A percentile compares a stretch with the other conserved stretches of the same genome.
phyloP scores from a whole-genome alignment of 2,329 filamentous ascomycete genomes.

The Elsinoe ampelina region DNA sequence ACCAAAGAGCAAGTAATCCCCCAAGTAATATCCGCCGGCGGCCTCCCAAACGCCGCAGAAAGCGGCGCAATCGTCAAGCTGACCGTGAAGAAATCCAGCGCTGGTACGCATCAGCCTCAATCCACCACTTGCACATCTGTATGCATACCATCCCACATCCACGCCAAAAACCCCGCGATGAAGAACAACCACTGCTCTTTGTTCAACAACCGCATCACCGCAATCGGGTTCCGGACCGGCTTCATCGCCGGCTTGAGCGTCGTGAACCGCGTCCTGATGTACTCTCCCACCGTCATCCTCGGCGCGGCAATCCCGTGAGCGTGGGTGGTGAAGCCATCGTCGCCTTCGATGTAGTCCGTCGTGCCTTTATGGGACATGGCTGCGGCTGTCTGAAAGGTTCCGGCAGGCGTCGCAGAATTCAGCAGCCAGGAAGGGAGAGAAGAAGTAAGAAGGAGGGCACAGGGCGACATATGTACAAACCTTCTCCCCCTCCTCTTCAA shows the following conservation, averaged over 20 bases:
- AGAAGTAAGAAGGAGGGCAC: too few species aligned
- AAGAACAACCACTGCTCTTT: slow-evolving; percentile 52
- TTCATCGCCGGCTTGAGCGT: slow-evolving; percentile 48
- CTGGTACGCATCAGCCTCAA: not conserved
- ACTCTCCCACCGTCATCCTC: slow-evolving; percentile 35
- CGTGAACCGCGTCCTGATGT: slow-evolving; percentile 44
- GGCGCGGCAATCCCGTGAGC: slow-evolving; percentile 16
- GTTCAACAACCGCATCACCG: slow-evolving; percentile 42
- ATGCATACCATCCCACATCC: slow-evolving; percentile 39
- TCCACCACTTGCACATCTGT: not conserved
- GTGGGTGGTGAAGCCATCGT: not conserved
- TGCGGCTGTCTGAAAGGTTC: not conserved
- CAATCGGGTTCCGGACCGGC: slow-evolving; percentile 45
- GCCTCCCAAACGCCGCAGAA: slow-evolving; percentile 44
- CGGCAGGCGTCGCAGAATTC: too few species aligned
- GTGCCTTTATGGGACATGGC: not conserved
- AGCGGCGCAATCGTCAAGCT: slow-evolving; percentile 47
- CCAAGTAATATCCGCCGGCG: slow-evolving; percentile 52
- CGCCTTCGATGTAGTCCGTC: not conserved
- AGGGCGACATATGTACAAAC: too few species aligned
- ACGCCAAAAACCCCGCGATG: slow-evolving; percentile 39
- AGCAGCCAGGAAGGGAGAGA: too few species aligned
- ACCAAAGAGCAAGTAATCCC: slow-evolving; percentile 32
- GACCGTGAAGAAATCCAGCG: slow-evolving; percentile 53
- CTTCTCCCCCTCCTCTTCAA: too few species aligned